A percentile compares a stretch with the other conserved stretches of the same genome.
Evolutionary conservation across 306 rosid species (phyloP).

Genomic region (Begonia loranthoides): DNA sequence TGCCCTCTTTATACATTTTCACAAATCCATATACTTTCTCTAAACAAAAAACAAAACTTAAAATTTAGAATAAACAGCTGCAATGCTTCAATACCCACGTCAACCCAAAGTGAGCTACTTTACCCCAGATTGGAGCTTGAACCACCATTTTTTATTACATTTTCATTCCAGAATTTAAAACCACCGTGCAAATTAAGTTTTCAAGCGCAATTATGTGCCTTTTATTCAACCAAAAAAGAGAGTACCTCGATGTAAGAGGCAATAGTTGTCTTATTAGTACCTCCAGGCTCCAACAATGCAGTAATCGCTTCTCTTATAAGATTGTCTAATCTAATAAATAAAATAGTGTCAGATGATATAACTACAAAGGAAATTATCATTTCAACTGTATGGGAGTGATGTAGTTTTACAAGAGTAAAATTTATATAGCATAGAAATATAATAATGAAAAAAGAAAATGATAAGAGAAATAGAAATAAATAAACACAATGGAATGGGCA

Average conservation of each 20-base stretch:
- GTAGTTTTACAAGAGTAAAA: no score
- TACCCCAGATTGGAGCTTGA: no score
- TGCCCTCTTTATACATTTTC: no score
- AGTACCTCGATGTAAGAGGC: conserved; percentile 78
- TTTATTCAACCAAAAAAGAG: conserved; percentile 3
- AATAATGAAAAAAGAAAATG: no score
- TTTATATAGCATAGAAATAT: no score
- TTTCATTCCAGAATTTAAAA: conserved; percentile 1
- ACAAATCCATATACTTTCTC: no score
- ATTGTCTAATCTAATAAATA: conserved; percentile 56
- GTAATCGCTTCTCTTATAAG: conserved; percentile 79
- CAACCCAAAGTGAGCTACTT: no score
- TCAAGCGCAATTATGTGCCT: not conserved
- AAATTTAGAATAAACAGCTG: not conserved
- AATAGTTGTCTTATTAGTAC: conserved; percentile 82
- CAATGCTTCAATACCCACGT: no score
- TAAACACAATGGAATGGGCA: no score
- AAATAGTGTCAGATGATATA: not conserved
- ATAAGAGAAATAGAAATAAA: no score
- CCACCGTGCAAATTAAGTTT: not conserved
- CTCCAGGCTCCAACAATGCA: conserved; percentile 63
- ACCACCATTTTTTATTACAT: not conserved
- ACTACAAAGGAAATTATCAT: no score
- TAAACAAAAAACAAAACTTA: not conserved
- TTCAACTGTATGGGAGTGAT: no score